A percentile compares a stretch with the other conserved stretches of the same genome.
phyloP scores from a whole-genome alignment of 768 basidiomycete genomes.

The Lactarius sanguifluus region DNA sequence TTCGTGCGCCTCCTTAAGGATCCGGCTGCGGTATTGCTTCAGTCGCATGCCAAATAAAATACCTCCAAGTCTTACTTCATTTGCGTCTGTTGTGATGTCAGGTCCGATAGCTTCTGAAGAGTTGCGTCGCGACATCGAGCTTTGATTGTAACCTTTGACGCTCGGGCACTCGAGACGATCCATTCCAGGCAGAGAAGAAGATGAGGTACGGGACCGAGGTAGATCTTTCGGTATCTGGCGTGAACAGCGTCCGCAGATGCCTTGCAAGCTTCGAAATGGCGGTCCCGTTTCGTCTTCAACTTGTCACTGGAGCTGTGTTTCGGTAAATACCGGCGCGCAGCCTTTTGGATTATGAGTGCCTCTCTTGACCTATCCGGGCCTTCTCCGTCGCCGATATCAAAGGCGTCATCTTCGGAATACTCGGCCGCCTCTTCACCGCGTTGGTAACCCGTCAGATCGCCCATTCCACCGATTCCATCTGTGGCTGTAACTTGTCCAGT shows the following conservation, averaged over 20 bases:
- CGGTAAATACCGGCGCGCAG: neutral
- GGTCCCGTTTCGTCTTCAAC: constrained; percentile 3
- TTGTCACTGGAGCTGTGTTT: neutral
- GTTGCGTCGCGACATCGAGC: neutral
- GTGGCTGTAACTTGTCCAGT: neutral
- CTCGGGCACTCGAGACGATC: neutral
- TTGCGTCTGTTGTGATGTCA: neutral
- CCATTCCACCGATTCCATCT: neutral
- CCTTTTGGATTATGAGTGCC: constrained; percentile 9
- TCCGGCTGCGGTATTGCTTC: neutral
- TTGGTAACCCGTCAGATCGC: neutral
- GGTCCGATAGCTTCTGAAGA: constrained; percentile 4
- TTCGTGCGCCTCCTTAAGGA: neutral
- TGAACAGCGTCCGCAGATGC: constrained; percentile 5
- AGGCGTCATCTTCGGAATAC: constrained; percentile 9
- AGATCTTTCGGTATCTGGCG: constrained; percentile 10
- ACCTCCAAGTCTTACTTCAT: neutral
- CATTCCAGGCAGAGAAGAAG: constrained; percentile 24
- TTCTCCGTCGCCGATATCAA: neutral
- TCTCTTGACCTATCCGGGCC: constrained; percentile 9
- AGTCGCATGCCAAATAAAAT: neutral
- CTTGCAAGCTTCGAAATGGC: constrained; percentile 15
- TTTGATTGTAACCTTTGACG: constrained; percentile 4
- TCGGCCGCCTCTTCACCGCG: neutral
- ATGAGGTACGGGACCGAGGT: constrained; percentile 23